Conservation (phyloP, 108 stramenopile genomes). For the Conticribra guillardii region DNA sequence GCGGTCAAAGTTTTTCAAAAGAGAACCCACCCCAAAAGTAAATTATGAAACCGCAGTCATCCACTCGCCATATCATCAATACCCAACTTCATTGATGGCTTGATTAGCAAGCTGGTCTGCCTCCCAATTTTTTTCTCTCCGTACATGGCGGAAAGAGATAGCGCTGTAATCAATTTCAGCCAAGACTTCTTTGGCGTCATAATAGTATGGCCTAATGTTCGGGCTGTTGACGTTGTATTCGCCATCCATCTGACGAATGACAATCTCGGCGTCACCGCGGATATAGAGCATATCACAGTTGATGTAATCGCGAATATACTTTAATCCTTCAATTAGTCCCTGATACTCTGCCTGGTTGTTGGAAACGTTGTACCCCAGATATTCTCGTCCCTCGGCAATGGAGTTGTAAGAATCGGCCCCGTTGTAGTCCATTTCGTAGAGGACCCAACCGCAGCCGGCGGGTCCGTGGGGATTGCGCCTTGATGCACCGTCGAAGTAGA, state of each 20-base stretch:
- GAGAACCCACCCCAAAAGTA: too few relatives aligned
- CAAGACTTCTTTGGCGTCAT: conserved; percentile 17
- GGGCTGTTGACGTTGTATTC: conserved; percentile 33
- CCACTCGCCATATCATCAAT: too few relatives aligned
- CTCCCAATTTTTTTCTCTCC: conserved; percentile 7
- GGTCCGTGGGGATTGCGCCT: conserved; percentile 35
- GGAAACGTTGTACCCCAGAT: conserved; percentile 42
- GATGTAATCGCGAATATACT: conserved; percentile 16
- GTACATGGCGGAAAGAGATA: conserved; percentile 2
- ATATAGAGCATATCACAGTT: conserved; percentile 18
- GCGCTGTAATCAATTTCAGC: background rate
- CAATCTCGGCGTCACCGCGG: conserved; percentile 38
- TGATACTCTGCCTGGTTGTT: conserved; percentile 51
- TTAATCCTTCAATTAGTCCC: conserved; percentile 25
- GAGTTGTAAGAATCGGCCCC: conserved; percentile 15
- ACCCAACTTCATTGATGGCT: conserved; percentile 30
- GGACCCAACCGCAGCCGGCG: conserved; percentile 39
- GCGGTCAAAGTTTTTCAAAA: too few relatives aligned
- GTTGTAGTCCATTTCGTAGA: conserved; percentile 36
- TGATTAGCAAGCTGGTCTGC: conserved; percentile 41
- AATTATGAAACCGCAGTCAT: too few relatives aligned
- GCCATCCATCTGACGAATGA: conserved; percentile 40
- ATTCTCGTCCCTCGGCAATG: conserved; percentile 18
- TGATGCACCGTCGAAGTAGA: conserved; percentile 49
- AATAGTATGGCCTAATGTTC: conserved; percentile 20